phyloP scores from a whole-genome alignment of 495 filamentous ascomycete species.

The Jackrogersella multiformis region DNA sequence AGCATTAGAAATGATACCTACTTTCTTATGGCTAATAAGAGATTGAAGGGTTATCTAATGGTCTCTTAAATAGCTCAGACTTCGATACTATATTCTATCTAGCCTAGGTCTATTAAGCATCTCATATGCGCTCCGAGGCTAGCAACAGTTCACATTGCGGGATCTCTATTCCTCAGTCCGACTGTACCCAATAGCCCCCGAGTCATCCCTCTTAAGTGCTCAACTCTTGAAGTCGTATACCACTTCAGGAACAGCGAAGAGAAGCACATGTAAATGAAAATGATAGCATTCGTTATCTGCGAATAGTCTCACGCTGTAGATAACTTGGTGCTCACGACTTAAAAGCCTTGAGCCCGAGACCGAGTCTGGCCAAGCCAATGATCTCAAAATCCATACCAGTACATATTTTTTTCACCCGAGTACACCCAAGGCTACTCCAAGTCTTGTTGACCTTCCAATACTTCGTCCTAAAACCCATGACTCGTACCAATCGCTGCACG shows the following conservation, averaged over 20 bases:
- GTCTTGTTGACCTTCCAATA: neutral
- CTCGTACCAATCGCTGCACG: neutral
- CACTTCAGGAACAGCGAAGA: neutral
- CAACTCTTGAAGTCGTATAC: neutral
- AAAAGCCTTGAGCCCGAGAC: too few species aligned
- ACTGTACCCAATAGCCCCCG: too few species aligned
- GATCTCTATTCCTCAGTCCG: too few species aligned
- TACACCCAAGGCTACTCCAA: neutral
- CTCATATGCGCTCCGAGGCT: too few species aligned
- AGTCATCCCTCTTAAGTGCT: too few species aligned
- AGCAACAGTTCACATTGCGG: too few species aligned
- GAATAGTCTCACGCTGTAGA: slow-evolving; percentile 3
- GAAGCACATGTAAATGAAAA: neutral
- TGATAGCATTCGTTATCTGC: slow-evolving; percentile 4
- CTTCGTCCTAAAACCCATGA: neutral
- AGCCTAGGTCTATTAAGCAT: too few species aligned
- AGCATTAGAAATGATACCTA: too few species aligned
- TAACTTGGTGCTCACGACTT: neutral
- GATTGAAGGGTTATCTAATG: too few species aligned
- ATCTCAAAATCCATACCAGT: neutral
- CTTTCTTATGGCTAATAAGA: too few species aligned
- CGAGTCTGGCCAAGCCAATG: slow-evolving; percentile 3
- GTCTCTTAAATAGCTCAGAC: too few species aligned
- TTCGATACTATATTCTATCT: too few species aligned
- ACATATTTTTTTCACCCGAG: neutral